These are phyloP conservation scores for Dictyostelium firmibasis DNA, from an alignment of 78 protist species.

Conservation along the genomic window DNA sequence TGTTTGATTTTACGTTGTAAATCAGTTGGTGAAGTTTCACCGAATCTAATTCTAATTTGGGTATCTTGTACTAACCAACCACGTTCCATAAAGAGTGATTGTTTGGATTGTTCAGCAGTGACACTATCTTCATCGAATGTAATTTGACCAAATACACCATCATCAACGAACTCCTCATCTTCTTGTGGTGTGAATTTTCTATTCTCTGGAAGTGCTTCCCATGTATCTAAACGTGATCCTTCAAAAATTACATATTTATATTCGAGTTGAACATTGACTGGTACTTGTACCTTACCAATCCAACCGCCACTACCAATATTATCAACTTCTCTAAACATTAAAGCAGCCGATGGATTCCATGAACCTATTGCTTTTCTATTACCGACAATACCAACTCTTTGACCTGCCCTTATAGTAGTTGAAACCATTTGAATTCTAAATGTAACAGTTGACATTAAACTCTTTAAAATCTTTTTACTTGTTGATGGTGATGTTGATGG, in stretches of 20 bases:
- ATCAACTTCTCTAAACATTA: background rate
- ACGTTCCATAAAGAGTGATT: slow-evolving; percentile 22
- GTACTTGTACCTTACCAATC: slow-evolving; percentile 63
- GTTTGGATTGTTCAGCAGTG: background rate
- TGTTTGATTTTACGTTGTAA: slow-evolving; percentile 44
- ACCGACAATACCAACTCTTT: slow-evolving; percentile 56
- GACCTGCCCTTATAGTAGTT: slow-evolving; percentile 20
- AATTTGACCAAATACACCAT: slow-evolving; percentile 55
- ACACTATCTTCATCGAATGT: background rate
- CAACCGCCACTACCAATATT: background rate
- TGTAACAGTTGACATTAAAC: slow-evolving; percentile 41
- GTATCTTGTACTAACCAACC: slow-evolving; percentile 70
- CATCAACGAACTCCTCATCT: slow-evolving; percentile 59
- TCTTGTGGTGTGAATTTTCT: slow-evolving; percentile 70
- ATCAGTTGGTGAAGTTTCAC: slow-evolving; percentile 42
- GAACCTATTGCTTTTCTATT: slow-evolving; percentile 70
- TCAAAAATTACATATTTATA: slow-evolving; percentile 61
- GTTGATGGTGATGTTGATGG: background rate
- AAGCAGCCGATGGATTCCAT: slow-evolving; percentile 56
- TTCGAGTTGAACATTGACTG: slow-evolving; percentile 58
- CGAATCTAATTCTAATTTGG: slow-evolving; percentile 57
- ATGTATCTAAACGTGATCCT: slow-evolving; percentile 43
- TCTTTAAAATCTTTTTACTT: slow-evolving; percentile 40
- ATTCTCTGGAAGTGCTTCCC: slow-evolving; percentile 77
- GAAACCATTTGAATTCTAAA: slow-evolving; percentile 10